These are phyloP conservation scores for Cylindrotheca fusiformis DNA, from an alignment of 108 stramenopile species.

Conservation along the genomic window DNA sequence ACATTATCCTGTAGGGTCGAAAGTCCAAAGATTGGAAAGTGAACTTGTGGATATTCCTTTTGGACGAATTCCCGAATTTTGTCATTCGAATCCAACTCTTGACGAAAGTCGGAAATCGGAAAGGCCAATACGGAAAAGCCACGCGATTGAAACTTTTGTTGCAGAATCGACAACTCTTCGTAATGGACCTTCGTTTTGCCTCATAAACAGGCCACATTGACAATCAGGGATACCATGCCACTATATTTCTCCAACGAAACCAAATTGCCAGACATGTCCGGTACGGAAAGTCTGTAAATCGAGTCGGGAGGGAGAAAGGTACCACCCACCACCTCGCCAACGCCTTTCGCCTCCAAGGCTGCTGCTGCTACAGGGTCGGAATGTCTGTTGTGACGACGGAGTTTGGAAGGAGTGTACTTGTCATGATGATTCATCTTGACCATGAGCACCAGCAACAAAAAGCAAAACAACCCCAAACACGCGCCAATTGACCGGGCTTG, in stretches of 20 bases:
- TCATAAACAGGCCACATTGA: constrained; percentile 82
- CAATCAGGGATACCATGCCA: constrained; percentile 63
- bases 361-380: neutral
- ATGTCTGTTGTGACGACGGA: neutral
- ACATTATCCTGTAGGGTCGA: constrained; percentile 46
- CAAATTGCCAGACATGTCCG: constrained; percentile 45
- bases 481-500: constrained; percentile 2
- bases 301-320: constrained; percentile 56
- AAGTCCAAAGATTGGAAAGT: constrained; percentile 64
- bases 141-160: constrained; percentile 39
- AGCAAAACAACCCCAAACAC: constrained; percentile 11
- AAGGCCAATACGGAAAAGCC: constrained; percentile 74
- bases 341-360: neutral
- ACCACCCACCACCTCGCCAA: neutral
- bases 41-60: constrained; percentile 47
- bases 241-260: constrained; percentile 49
- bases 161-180: constrained; percentile 55
- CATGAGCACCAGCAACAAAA: constrained; percentile 9
- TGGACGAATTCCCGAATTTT: constrained; percentile 59
- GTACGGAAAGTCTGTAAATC: constrained; percentile 52
- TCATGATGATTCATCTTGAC: constrained; percentile 19
- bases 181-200: constrained; percentile 72
- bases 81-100: constrained; percentile 67
- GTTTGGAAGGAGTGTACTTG: constrained; percentile 7
- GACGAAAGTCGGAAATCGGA: constrained; percentile 76